Evolutionary conservation across 345 rosid species (phyloP).

Genomic region (Acer saccharum): DNA sequence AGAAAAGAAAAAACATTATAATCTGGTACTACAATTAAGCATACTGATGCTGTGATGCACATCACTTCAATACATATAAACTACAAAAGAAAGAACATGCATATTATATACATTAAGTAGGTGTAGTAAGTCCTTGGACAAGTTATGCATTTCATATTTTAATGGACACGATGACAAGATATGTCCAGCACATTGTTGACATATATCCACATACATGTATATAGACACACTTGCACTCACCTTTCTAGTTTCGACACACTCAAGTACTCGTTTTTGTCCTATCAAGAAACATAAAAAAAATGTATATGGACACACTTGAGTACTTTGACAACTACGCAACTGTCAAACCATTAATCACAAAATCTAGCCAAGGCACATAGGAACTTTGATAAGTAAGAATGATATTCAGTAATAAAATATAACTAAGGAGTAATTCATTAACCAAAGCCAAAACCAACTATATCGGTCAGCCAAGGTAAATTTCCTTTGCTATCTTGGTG

Average conservation of each 20-base stretch:
- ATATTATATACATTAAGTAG: neutral
- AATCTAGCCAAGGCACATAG: neutral
- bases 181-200: neutral
- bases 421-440: neutral
- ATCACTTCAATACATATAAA: constrained; percentile 6
- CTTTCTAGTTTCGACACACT: neutral
- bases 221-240: neutral
- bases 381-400: neutral
- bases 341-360: neutral
- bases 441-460: constrained; percentile 5
- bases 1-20: constrained; percentile 7
- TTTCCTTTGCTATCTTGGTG: neutral
- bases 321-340: neutral
- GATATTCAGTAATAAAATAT: neutral
- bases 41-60: neutral
- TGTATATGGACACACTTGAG: neutral
- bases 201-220: neutral
- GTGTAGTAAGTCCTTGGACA: neutral
- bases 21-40: neutral
- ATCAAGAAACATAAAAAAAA: neutral
- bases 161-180: neutral
- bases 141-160: neutral
- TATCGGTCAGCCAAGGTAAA: neutral
- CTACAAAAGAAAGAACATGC: neutral
- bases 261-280: neutral